Conservation (phyloP, 1,284 basidiomycete species). For the Inonotus obliquus region DNA sequence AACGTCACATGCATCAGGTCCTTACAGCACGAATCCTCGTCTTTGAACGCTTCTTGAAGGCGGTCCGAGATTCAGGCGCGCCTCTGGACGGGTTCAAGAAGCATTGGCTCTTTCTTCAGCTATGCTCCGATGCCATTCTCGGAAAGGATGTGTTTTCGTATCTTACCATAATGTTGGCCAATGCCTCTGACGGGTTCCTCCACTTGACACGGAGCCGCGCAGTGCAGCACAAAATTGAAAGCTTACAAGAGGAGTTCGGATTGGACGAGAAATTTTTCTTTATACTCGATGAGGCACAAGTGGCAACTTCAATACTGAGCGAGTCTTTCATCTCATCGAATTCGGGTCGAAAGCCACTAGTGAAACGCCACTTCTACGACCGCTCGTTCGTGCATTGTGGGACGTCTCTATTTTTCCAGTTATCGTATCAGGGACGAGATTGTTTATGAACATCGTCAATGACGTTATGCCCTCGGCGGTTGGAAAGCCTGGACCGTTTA, state of each 20-base stretch:
- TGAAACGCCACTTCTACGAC: background rate
- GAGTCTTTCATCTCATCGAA: no score
- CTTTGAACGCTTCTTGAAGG: background rate
- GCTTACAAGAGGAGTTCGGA: background rate
- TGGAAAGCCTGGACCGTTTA: background rate
- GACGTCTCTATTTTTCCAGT: background rate
- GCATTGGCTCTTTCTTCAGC: background rate
- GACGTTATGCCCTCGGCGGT: background rate
- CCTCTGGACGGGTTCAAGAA: background rate
- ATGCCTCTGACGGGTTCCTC: background rate
- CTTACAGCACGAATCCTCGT: background rate
- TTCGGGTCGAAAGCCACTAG: background rate
- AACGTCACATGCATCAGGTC: background rate
- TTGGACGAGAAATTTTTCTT: background rate
- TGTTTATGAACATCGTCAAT: background rate
- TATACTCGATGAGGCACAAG: background rate
- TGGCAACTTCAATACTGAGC: background rate
- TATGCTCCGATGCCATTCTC: background rate
- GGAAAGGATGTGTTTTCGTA: background rate
- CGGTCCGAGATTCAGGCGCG: background rate
- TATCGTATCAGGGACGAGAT: background rate
- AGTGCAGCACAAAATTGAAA: background rate
- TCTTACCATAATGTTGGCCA: background rate
- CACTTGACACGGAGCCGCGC: background rate
- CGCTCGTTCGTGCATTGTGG: background rate